Base-by-base conservation (phyloP, 2,329 filamentous ascomycete species). In the Alternaria brassicicola region DNA sequence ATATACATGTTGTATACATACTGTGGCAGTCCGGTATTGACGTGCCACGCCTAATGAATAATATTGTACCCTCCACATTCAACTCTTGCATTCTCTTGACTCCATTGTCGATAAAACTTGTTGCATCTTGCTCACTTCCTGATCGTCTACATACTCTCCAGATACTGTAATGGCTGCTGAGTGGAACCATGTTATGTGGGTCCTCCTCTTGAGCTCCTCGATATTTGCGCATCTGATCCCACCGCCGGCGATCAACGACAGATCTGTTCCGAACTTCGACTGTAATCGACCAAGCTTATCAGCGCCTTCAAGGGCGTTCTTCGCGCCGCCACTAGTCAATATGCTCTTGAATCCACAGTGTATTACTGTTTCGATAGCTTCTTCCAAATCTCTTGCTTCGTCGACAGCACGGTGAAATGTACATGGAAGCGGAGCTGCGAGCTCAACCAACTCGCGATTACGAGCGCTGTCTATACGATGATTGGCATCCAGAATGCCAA, bases 391-490 rank as follows among this genome's bases (percentile, higher is more conserved):
- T 4, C 41, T 33, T 1, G 80, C 76, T 39, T 75, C 63, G 64
- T 86, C 84, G 61, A 86, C 83, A 0, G 84, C 84, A 7, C 83
- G 78, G 65, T 86, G 84, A 51, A 86, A 86, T 3, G 83, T 85
- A 65, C 83, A 85, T 2, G 80, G 79, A 25, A 78, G 65, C 3
- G 78, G 76, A 2, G 61, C 66, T 1, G 83, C 82, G 3, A 77
- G 59, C 12, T 67, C 53, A 0, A 86, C 78, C 6, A 85, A 68
- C 45, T 78, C 70, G 21, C 57, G 63, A 46, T 80, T 83, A 21
- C 76, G 71, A n/a, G 57, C 55, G 4, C 73, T 57, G 62, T 85
- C 82, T 4, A 86, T 68, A 3, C 52, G 50, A 2, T 55, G 36
- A 6, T 67, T 46, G 1, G 26, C 21, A 21, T 73, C 68, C 28